phyloP scores from a whole-genome alignment of 1,139 yeast species.

The Magnusiomyces ingens region DNA sequence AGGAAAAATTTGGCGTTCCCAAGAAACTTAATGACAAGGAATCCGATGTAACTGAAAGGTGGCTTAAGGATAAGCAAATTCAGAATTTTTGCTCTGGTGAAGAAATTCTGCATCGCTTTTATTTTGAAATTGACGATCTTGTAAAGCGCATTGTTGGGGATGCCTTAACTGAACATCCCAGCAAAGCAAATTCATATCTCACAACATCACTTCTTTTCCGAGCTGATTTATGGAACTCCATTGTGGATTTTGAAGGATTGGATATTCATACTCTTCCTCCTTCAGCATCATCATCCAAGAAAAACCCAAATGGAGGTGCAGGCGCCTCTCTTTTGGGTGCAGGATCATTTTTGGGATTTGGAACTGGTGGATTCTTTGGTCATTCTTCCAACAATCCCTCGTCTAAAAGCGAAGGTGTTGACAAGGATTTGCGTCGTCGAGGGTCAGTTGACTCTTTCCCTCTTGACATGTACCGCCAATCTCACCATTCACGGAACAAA shows the following conservation, averaged over 20 bases:
- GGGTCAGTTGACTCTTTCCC: conserved; percentile 14
- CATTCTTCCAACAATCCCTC: neutral
- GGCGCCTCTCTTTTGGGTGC: neutral
- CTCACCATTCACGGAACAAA: conserved; percentile 9
- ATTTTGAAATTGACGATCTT: conserved; percentile 33
- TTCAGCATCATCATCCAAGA: conserved; percentile 2
- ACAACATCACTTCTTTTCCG: conserved; percentile 25
- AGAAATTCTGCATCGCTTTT: conserved; percentile 33
- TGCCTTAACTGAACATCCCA: conserved; percentile 21
- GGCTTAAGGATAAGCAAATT: conserved; percentile 30
- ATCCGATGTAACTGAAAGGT: conserved; percentile 29
- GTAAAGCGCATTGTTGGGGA: conserved; percentile 32
- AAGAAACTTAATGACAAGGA: conserved; percentile 34
- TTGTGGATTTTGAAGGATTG: conserved; percentile 26
- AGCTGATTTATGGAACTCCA: conserved; percentile 26
- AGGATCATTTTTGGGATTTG: no score
- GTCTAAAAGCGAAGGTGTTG: conserved; percentile 6
- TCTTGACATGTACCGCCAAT: conserved; percentile 7
- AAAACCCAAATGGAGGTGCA: no score
- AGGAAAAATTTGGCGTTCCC: conserved; percentile 26
- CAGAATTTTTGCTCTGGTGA: conserved; percentile 35
- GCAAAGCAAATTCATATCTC: conserved; percentile 27
- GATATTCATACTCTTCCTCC: conserved; percentile 3
- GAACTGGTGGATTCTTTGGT: no score
- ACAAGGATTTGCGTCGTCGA: conserved; percentile 9